Conservation (phyloP, 805 yeast genomes). For the Zygoascus bituminiphila region DNA sequence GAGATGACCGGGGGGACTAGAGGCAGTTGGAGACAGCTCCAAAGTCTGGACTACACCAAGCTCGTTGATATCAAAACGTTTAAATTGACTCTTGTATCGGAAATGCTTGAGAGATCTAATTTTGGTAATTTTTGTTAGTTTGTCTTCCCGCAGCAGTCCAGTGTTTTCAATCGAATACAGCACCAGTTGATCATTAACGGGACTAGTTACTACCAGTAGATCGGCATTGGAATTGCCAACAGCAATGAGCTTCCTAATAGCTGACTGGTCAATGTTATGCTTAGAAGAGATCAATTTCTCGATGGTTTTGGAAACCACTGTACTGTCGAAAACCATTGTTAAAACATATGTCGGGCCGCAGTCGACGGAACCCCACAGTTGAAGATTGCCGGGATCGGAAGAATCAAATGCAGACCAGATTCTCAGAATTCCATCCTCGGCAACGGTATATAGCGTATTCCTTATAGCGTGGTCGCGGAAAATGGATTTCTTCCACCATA, state of each 20-base stretch:
- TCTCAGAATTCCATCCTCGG: constrained; percentile 49
- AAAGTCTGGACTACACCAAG: neutral
- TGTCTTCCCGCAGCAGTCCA: constrained; percentile 13
- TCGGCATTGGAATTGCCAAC: constrained; percentile 18
- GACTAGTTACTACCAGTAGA: neutral
- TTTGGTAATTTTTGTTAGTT: constrained; percentile 35
- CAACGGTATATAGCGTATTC: constrained; percentile 56
- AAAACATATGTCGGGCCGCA: constrained; percentile 14
- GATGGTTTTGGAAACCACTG: constrained; percentile 28
- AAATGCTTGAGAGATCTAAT: neutral
- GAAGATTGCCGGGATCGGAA: constrained; percentile 17
- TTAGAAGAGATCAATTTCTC: constrained; percentile 9
- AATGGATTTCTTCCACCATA: constrained; percentile 48
- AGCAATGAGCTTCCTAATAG: constrained; percentile 13
- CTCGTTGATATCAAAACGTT: neutral
- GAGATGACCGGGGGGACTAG: neutral
- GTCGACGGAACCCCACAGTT: constrained; percentile 42
- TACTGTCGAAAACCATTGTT: constrained; percentile 36
- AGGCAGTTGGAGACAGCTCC: neutral
- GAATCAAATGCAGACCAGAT: constrained; percentile 43
- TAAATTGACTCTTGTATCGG: neutral
- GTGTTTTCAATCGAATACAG: constrained; percentile 42
- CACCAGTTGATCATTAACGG: constrained; percentile 18
- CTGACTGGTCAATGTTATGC: constrained; percentile 1
- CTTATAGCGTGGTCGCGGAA: constrained; percentile 33